Evolutionary conservation across 1,139 yeast genomes (phyloP).

Genomic region (Nakaseomyces sp.): DNA sequence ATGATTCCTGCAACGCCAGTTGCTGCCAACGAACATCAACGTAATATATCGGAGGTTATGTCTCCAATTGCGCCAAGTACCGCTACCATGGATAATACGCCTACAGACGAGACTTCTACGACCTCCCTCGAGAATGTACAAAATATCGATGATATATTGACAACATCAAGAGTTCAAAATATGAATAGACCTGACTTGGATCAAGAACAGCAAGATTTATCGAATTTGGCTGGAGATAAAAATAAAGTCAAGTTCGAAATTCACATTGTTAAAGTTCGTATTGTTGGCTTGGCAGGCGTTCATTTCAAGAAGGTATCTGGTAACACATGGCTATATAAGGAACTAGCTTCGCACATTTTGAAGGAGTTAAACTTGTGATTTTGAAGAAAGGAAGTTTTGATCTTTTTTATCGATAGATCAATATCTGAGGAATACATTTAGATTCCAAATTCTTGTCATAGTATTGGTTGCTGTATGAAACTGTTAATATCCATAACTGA

Average conservation of each 20-base stretch:
- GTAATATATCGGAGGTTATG: conserved; percentile 22
- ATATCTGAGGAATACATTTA: too few relatives aligned
- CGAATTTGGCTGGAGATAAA: conserved; percentile 12
- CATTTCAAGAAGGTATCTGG: conserved; percentile 90
- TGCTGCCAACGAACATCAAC: conserved; percentile 24
- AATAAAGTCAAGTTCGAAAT: conserved; percentile 69
- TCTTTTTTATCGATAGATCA: not conserved
- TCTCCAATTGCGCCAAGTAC: conserved; percentile 19
- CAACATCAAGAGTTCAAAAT: conserved; percentile 28
- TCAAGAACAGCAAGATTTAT: conserved; percentile 22
- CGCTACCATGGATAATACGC: conserved; percentile 8
- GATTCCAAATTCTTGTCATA: too few relatives aligned
- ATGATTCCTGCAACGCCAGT: conserved; percentile 39
- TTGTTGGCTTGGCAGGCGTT: conserved; percentile 88
- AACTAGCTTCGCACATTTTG: conserved; percentile 78
- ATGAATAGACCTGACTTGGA: conserved; percentile 20
- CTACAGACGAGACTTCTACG: conserved; percentile 35
- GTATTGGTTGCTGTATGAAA: too few relatives aligned
- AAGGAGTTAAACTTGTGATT: conserved; percentile 57
- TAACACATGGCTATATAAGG: conserved; percentile 91
- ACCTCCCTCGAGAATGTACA: conserved; percentile 57
- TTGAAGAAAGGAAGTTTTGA: not conserved
- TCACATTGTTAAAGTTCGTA: conserved; percentile 85
- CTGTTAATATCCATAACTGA: too few relatives aligned
- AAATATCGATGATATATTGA: conserved; percentile 28